phyloP scores from a whole-genome alignment of 2,329 filamentous ascomycete genomes.

The Penicillium sp. region DNA sequence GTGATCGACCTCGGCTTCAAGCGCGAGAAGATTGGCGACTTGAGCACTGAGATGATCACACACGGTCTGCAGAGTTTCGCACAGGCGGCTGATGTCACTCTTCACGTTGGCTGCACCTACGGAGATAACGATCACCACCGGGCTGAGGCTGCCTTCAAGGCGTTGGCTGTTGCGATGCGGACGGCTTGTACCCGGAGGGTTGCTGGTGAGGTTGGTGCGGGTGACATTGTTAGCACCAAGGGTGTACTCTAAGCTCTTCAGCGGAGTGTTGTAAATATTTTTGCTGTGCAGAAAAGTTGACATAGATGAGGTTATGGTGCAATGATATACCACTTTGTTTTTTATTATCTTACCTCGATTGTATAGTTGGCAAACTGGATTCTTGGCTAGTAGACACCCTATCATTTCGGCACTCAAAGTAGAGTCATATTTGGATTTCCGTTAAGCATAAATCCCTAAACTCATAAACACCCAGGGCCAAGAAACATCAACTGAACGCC shows the following conservation, averaged over 20 bases:
- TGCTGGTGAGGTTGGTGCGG: constrained; percentile 77
- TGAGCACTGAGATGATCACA: constrained; percentile 95
- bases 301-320: constrained; percentile 5
- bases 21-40: constrained; percentile 89
- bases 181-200: constrained; percentile 72
- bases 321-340: constrained; percentile 2
- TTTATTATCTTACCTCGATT: neutral
- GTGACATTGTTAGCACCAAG: constrained; percentile 94
- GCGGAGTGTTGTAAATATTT: neutral
- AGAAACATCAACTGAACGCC: neutral
- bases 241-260: constrained; percentile 64
- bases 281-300: neutral
- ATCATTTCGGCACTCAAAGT: too few species aligned
- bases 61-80: constrained; percentile 95
- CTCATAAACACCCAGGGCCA: neutral
- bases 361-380: too few species aligned
- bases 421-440: neutral
- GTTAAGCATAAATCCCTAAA: neutral
- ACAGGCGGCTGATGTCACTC: constrained; percentile 82
- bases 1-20: constrained; percentile 81
- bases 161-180: constrained; percentile 80
- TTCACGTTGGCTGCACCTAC: constrained; percentile 89
- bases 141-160: constrained; percentile 97
- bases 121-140: constrained; percentile 95
- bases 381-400: too few species aligned